Conservation (phyloP, 164 flowering plant species). For the Stephania cephalantha region DNA sequence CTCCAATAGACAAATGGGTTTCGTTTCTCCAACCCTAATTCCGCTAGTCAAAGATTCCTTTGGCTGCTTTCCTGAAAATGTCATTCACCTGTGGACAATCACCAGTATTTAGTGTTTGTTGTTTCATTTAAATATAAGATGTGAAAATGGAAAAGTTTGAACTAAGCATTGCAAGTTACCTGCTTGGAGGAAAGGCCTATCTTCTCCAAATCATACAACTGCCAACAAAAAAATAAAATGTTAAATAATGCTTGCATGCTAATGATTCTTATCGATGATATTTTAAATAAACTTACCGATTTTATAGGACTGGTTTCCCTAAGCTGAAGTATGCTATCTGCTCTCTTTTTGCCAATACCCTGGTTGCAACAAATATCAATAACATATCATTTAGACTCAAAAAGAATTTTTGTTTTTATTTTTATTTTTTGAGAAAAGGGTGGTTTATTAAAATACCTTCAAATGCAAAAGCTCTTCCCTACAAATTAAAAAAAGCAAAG, state of each 20-base stretch:
- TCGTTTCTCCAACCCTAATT: background rate
- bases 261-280: background rate
- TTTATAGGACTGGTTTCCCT: slow-evolving; percentile 67
- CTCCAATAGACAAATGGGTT: background rate
- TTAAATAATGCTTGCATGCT: background rate
- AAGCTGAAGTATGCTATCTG: slow-evolving; percentile 62
- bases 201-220: slow-evolving; percentile 81
- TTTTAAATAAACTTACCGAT: slow-evolving; percentile 47
- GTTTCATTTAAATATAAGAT: background rate
- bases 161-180: slow-evolving; percentile 31
- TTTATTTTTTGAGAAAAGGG: background rate
- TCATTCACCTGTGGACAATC: slow-evolving; percentile 32
- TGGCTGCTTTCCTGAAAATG: slow-evolving; percentile 56
- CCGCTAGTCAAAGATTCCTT: slow-evolving; percentile 37
- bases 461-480: slow-evolving; percentile 71
- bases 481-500: slow-evolving; percentile 15
- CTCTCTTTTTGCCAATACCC: slow-evolving; percentile 85
- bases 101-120: background rate
- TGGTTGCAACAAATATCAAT: slow-evolving; percentile 16
- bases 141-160: background rate
- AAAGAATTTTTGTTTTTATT: background rate
- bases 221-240: slow-evolving; percentile 21
- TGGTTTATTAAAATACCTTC: slow-evolving; percentile 38
- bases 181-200: slow-evolving; percentile 85
- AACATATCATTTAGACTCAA: background rate